Conservation (phyloP, 495 filamentous ascomycete species). For the Aspergillus coremiiformis region DNA sequence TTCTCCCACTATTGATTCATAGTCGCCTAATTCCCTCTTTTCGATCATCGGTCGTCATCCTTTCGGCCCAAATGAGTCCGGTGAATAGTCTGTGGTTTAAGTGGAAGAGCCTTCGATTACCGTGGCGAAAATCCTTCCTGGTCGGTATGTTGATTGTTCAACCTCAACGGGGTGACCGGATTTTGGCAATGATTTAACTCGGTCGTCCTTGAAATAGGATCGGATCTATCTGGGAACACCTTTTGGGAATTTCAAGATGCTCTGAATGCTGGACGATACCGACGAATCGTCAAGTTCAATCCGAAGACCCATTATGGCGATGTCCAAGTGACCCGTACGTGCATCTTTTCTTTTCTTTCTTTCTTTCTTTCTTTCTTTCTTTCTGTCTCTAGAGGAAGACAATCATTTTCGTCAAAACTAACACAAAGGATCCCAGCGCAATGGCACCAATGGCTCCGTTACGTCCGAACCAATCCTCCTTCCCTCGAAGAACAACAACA, state of each 20-base stretch:
- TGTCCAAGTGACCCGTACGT: constrained; percentile 53
- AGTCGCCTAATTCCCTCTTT: constrained; percentile 1
- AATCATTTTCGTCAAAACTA: constrained; percentile 1
- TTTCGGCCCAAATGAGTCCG: constrained; percentile 23
- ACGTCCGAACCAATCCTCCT: constrained; percentile 65
- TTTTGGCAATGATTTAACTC: constrained; percentile 17
- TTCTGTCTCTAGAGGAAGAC: background rate
- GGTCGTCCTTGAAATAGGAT: constrained; percentile 47
- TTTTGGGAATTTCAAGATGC: constrained; percentile 86
- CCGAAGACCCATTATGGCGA: constrained; percentile 57
- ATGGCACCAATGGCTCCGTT: constrained; percentile 97
- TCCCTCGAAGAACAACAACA: constrained; percentile 64
- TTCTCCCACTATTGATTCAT: too few species aligned
- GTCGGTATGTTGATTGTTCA: constrained; percentile 61
- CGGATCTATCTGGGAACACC: constrained; percentile 82
- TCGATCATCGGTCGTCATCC: constrained; percentile 2
- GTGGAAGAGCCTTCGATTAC: constrained; percentile 78
- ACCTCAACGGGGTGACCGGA: background rate
- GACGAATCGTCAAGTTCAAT: constrained; percentile 63
- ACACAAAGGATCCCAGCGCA: constrained; percentile 47
- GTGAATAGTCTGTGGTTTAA: constrained; percentile 63
- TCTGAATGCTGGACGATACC: constrained; percentile 44
- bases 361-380: background rate
- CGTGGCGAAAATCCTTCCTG: constrained; percentile 79
- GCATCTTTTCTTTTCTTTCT: background rate